phyloP scores from a whole-genome alignment of 1,284 basidiomycete genomes.

The Ceratobasidium papillatum region DNA sequence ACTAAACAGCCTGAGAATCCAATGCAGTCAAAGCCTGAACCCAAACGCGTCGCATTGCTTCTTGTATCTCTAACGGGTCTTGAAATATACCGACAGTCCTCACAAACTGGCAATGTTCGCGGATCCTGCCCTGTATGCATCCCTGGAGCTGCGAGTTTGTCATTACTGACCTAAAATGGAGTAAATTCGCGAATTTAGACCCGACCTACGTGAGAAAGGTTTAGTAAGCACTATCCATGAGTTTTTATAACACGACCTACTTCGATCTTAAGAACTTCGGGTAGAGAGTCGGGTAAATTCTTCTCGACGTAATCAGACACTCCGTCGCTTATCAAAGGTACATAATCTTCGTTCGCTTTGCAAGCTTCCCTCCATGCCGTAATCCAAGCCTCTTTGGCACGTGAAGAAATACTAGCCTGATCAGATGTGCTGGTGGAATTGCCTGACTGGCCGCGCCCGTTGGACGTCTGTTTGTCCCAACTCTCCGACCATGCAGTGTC shows the following conservation, averaged over 20 bases:
- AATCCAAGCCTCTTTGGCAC: conserved; percentile 19
- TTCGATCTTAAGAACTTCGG: conserved; percentile 11
- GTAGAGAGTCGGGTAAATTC: conserved; percentile 14
- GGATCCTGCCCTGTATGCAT: conserved; percentile 2
- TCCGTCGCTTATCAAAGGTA: neutral
- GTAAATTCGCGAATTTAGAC: neutral
- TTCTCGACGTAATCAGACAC: conserved; percentile 2
- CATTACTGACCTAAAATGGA: neutral
- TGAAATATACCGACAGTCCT: neutral
- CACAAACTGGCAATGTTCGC: conserved; percentile 7
- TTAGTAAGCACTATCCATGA: neutral
- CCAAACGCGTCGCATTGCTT: conserved; percentile 29
- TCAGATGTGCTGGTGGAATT: neutral
- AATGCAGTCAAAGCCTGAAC: neutral
- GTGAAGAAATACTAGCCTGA: neutral
- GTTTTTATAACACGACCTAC: neutral
- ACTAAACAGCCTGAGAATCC: neutral
- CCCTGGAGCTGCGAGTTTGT: conserved; percentile 10
- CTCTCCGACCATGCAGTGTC: conserved; percentile 1
- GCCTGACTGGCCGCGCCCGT: neutral
- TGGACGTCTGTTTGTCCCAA: neutral
- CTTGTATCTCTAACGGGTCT: conserved; percentile 2
- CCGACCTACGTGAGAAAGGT: neutral
- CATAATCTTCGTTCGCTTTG: conserved; percentile 1
- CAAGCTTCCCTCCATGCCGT: conserved; percentile 18